Evolutionary conservation across 345 rosid genomes (phyloP).

Genomic region (Excoecaria cochinchinensis): DNA sequence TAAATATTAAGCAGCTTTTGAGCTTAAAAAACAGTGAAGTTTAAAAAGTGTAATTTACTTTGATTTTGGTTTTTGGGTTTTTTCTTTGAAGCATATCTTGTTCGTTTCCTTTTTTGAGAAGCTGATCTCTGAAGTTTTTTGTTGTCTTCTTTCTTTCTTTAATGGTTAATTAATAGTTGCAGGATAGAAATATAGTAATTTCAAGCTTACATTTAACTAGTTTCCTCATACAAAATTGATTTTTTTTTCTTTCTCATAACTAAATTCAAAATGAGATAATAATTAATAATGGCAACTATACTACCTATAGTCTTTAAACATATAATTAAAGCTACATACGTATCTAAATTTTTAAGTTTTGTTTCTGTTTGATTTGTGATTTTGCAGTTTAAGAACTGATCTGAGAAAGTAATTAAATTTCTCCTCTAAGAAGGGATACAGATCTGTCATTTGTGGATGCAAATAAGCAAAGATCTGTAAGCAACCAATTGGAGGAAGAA

Average conservation of each 20-base stretch:
- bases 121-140: constrained; percentile 8
- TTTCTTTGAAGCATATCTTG: background rate
- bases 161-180: background rate
- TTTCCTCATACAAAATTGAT: background rate
- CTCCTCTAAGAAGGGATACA: constrained; percentile 19
- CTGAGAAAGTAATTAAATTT: constrained; percentile 16
- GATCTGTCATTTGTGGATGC: constrained; percentile 39
- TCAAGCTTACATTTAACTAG: background rate
- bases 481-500: background rate
- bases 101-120: background rate
- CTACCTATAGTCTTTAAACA: background rate
- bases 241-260: background rate
- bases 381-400: constrained; percentile 28
- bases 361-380: constrained; percentile 17
- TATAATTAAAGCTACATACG: background rate
- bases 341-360: background rate
- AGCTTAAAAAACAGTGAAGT: background rate
- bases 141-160: background rate
- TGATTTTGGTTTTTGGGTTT: background rate
- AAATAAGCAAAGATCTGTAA: constrained; percentile 29
- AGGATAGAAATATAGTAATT: background rate
- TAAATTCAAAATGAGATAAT: background rate
- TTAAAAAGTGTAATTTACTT: background rate
- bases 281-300: background rate
- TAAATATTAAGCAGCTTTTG: background rate